phyloP scores from a whole-genome alignment of 352 stramenopile species.

The Globisporangium yorkense region DNA sequence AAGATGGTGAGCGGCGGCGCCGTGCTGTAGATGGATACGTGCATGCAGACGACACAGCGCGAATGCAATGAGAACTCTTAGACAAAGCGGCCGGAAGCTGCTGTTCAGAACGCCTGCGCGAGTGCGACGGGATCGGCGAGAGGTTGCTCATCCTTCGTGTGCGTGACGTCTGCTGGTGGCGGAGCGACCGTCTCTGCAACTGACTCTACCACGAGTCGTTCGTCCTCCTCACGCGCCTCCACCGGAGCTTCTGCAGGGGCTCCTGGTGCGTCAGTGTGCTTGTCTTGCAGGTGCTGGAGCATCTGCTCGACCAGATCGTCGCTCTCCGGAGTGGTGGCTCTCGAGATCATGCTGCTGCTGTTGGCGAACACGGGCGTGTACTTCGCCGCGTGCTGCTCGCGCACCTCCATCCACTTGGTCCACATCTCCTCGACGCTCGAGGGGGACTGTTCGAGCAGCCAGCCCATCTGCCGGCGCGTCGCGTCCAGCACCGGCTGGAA shows the following conservation, averaged over 20 bases:
- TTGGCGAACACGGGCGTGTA: slow-evolving; percentile 26
- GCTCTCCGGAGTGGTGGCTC: slow-evolving; percentile 4
- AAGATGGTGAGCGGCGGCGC: background rate
- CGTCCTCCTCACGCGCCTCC: too few relatives aligned
- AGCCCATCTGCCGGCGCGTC: slow-evolving; percentile 74
- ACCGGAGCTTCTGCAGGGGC: background rate
- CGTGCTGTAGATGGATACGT: too few relatives aligned
- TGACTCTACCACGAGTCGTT: too few relatives aligned
- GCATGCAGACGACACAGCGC: too few relatives aligned
- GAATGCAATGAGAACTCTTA: background rate
- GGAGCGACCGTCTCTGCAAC: too few relatives aligned
- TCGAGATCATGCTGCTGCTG: background rate
- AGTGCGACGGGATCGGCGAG: too few relatives aligned
- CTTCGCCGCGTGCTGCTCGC: slow-evolving; percentile 62
- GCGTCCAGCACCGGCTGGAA: slow-evolving; percentile 78
- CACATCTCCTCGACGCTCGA: slow-evolving; percentile 77
- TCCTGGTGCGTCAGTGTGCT: background rate
- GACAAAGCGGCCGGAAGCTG: background rate
- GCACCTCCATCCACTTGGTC: slow-evolving; percentile 78
- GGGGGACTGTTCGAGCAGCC: slow-evolving; percentile 71
- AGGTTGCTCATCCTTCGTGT: too few relatives aligned
- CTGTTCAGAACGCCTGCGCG: slow-evolving; percentile 11
- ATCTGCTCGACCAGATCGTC: slow-evolving; percentile 16
- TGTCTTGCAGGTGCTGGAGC: slow-evolving; percentile 11
- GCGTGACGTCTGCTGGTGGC: too few relatives aligned